Conservation (phyloP, 2,329 filamentous ascomycete species). For the Sodiomyces alkalinus region DNA sequence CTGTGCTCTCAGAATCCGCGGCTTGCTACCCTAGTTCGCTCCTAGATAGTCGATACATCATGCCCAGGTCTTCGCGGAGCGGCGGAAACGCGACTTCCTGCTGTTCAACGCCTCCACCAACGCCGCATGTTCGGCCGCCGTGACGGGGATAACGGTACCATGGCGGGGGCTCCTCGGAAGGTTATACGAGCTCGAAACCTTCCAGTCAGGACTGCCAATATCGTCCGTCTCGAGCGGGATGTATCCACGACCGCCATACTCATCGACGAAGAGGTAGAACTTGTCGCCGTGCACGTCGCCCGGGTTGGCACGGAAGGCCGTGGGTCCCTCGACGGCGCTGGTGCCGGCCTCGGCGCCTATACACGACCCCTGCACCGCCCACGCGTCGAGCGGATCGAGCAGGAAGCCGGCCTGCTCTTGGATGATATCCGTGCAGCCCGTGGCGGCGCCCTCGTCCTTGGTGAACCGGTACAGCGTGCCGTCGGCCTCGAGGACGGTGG, state of each 20-base stretch:
- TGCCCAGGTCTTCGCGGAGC: no score
- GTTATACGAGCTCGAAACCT: constrained; percentile 26
- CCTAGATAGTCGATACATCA: no score
- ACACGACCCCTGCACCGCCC: constrained; percentile 29
- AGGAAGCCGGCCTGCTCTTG: constrained; percentile 30
- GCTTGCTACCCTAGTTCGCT: no score
- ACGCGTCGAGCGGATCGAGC: constrained; percentile 22
- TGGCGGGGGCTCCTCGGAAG: constrained; percentile 35
- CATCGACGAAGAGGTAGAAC: constrained; percentile 40
- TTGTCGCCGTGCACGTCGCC: constrained; percentile 33
- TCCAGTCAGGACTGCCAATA: constrained; percentile 32
- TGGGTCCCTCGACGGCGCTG: constrained; percentile 33
- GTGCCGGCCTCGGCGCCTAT: constrained; percentile 35
- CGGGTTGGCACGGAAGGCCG: constrained; percentile 33
- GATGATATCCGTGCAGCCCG: constrained; percentile 38
- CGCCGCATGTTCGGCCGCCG: constrained; percentile 24
- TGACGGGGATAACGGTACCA: constrained; percentile 36
- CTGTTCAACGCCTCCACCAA: constrained; percentile 11
- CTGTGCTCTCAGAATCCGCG: no score
- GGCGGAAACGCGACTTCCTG: no score
- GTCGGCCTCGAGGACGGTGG: constrained; percentile 29
- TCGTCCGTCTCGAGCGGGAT: constrained; percentile 35
- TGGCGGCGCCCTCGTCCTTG: constrained; percentile 35
- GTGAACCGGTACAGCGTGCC: constrained; percentile 35
- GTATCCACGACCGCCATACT: constrained; percentile 34